phyloP scores from a whole-genome alignment of 2,329 filamentous ascomycete species.

The Monosporascus sp. region DNA sequence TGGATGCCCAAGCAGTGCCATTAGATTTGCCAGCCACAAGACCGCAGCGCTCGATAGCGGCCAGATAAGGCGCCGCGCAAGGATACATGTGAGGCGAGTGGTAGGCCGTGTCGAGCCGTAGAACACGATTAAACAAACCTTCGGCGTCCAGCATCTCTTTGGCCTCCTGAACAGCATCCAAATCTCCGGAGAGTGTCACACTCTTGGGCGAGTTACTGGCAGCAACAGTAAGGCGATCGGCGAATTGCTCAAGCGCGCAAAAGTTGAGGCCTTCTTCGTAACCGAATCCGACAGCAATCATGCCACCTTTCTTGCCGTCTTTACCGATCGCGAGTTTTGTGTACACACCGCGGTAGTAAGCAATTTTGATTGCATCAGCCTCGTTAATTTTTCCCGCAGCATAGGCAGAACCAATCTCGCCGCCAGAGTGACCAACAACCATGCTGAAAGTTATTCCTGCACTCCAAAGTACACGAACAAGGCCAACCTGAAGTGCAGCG shows the following conservation, averaged over 20 bases:
- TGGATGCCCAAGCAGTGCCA: not conserved
- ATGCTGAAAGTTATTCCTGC: constrained; percentile 27
- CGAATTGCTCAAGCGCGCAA: not conserved
- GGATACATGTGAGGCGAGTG: constrained; percentile 9
- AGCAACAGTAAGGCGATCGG: not conserved
- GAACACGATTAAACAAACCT: constrained; percentile 6
- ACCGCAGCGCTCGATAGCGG: not conserved
- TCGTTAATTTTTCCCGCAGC: constrained; percentile 27
- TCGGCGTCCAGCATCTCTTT: constrained; percentile 1
- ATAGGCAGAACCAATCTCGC: constrained; percentile 21
- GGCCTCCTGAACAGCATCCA: constrained; percentile 7
- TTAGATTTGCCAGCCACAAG: too few species aligned
- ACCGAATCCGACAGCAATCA: constrained; percentile 20
- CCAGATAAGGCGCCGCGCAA: not conserved
- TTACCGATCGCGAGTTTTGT: constrained; percentile 3
- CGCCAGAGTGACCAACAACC: constrained; percentile 31
- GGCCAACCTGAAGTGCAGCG: constrained; percentile 21
- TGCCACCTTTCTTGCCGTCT: constrained; percentile 15
- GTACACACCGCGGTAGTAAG: constrained; percentile 26
- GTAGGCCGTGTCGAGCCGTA: constrained; percentile 15
- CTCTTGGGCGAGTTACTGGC: constrained; percentile 9
- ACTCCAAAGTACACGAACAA: constrained; percentile 17
- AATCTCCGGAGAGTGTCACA: constrained; percentile 8
- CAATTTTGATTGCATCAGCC: constrained; percentile 21
- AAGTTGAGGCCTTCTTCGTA: constrained; percentile 6